Evolutionary conservation across 2,329 filamentous ascomycete species (phyloP).

Genomic region (Trematosphaeria pertusa): DNA sequence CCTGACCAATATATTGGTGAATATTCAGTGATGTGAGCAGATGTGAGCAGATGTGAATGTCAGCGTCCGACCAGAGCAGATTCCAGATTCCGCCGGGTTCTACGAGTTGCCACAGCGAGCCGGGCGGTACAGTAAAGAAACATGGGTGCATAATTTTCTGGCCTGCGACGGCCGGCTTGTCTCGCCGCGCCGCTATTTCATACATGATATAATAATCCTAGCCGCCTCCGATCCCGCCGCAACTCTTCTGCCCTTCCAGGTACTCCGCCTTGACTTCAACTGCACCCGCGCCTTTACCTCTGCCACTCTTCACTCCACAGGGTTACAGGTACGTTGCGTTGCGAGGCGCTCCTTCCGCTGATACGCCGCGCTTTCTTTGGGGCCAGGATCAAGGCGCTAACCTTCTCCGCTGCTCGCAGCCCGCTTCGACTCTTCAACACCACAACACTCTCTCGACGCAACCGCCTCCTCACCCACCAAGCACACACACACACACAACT

Average conservation of each 20-base stretch:
- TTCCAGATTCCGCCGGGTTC: conserved; percentile 32
- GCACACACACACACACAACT: conserved; percentile 27
- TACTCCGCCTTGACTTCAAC: too few relatives aligned
- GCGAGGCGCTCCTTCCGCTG: conserved; percentile 37
- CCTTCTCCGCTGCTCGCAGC: conserved; percentile 34
- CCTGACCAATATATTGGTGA: conserved; percentile 25
- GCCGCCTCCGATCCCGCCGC: conserved; percentile 18
- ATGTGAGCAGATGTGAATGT: conserved; percentile 27
- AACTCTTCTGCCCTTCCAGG: conserved; percentile 4
- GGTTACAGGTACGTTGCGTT: conserved; percentile 28
- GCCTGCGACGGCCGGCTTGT: conserved; percentile 28
- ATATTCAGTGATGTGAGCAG: conserved; percentile 11
- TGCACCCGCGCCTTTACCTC: too few relatives aligned
- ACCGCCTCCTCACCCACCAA: conserved; percentile 20
- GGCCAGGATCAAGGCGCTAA: conserved; percentile 41
- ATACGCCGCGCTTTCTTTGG: conserved; percentile 42
- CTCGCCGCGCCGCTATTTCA: conserved; percentile 26
- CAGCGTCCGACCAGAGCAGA: conserved; percentile 19
- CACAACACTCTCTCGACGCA: conserved; percentile 33
- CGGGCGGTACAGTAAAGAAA: conserved; percentile 24
- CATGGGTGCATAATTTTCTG: conserved; percentile 41
- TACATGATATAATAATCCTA: conserved; percentile 36
- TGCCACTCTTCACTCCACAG: neutral
- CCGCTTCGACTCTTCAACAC: conserved; percentile 42
- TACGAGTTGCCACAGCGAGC: conserved; percentile 38